Conservation (phyloP, 169 alveolate genomes). For the Neospora caninum region DNA sequence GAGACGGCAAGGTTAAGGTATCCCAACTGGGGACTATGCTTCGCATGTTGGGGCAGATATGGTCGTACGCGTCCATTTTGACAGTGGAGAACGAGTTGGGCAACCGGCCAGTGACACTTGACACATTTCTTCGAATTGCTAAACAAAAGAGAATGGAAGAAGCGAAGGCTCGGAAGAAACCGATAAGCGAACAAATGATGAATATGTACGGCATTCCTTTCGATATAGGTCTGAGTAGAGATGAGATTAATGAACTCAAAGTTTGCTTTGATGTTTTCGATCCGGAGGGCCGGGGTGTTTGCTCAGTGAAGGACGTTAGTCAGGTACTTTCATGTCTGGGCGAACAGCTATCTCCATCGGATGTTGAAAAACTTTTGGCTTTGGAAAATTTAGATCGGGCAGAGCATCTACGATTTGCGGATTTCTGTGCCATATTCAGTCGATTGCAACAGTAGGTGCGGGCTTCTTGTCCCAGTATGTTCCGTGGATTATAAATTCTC, state of each 20-base stretch:
- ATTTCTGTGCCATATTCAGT: constrained; percentile 31
- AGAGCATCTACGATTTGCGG: constrained; percentile 18
- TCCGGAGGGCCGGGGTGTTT: constrained; percentile 18
- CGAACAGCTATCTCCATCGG: constrained; percentile 31
- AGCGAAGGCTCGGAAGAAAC: constrained; percentile 6
- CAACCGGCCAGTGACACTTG: not conserved
- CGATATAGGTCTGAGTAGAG: constrained; percentile 7
- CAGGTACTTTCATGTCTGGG: constrained; percentile 40
- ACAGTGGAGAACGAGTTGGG: not conserved
- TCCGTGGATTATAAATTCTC: not conserved
- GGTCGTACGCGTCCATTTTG: constrained; percentile 23
- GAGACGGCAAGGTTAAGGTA: constrained; percentile 19
- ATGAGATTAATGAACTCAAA: constrained; percentile 25
- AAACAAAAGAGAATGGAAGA: constrained; percentile 35
- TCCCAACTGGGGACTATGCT: constrained; percentile 47
- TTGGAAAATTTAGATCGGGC: constrained; percentile 29
- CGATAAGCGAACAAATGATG: not conserved
- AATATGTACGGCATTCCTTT: not conserved
- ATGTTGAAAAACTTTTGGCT: not conserved
- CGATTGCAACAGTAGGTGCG: not conserved
- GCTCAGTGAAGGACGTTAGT: constrained; percentile 18
- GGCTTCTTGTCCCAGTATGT: not conserved
- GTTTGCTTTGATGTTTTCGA: constrained; percentile 43
- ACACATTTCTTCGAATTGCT: not conserved
- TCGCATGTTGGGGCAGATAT: constrained; percentile 49